Base-by-base conservation (phyloP, 257 asterid species). In the Nicotiana benthamiana region DNA sequence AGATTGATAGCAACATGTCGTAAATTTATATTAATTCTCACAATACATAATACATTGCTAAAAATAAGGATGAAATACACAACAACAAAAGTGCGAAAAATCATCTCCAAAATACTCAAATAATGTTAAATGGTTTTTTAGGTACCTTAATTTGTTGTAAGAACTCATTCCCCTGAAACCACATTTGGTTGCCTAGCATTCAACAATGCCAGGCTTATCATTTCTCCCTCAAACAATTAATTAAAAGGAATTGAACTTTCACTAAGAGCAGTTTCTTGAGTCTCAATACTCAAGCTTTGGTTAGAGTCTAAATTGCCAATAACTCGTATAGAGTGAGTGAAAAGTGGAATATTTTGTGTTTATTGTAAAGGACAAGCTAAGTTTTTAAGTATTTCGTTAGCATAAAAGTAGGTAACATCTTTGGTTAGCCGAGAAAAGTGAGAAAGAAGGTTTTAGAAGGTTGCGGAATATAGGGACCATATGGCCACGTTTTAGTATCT, bases 101-200 rank as follows among this genome's bases (percentile, higher is more conserved):
- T 6, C 6, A 56, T 56, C 26, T 18, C 7, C 11, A 56, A 4
- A 61, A 61, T 22, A 24, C 18, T 12, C 9, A 10, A 24, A 61
- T 61, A 12, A 61, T 12, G 4, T 61, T 27, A 61, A 61, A 26
- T 24, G 1, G 0, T 8, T 8, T 40, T 11, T 40, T 40, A 40
- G 11, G 9, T 40, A 40, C 48, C 48, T 40, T 40, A 40, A 40
- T 40, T 40, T 40, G 48, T 10, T 40, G 11, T 40, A 9, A 8
- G 48, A 40, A 40, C 48, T 40, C 48, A 9, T 40, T 46, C 80
- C 96, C 75, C 87, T 81, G 77, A 93, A 91, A 74, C 93, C 94
- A 56, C 90, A 85, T 82, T 81, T 90, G 3, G 90, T 86, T 0
- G 92, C 91, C 75, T 94, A 88, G 83, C 97, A 83, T 61, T 92